Evolutionary conservation across 2,329 filamentous ascomycete genomes (phyloP).

Genomic region (Uncinocarpus reesii): DNA sequence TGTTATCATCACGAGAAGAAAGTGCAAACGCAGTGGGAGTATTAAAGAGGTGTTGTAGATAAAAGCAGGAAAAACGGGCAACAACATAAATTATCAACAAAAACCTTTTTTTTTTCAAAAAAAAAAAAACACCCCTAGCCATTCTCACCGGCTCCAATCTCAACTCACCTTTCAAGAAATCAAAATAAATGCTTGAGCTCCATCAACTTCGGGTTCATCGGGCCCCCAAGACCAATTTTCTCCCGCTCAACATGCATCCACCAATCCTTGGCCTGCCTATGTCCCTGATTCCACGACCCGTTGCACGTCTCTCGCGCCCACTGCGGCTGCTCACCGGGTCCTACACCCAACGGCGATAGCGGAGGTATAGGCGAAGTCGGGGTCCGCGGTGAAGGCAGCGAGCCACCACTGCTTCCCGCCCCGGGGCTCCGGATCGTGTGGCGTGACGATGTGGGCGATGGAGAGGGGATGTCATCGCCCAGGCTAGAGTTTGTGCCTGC

Average conservation of each 20-base stretch:
- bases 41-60: too few species aligned
- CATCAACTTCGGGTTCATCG: slow-evolving; percentile 1
- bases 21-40: too few species aligned
- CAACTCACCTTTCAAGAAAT: too few species aligned
- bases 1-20: too few species aligned
- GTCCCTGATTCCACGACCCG: slow-evolving; percentile 35
- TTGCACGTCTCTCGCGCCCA: slow-evolving; percentile 37
- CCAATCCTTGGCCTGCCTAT: slow-evolving; percentile 35
- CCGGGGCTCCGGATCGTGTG: slow-evolving; percentile 15
- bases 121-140: slow-evolving; percentile 9
- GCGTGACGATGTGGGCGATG: slow-evolving; percentile 15
- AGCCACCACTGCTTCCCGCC: not conserved
- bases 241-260: slow-evolving; percentile 39
- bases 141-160: too few species aligned
- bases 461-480: slow-evolving; percentile 14
- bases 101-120: too few species aligned
- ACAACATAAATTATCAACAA: too few species aligned
- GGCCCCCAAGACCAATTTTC: slow-evolving; percentile 20
- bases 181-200: slow-evolving; percentile 16
- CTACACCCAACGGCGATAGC: slow-evolving; percentile 5
- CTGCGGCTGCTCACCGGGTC: slow-evolving; percentile 25
- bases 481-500: slow-evolving; percentile 6
- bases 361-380: slow-evolving; percentile 17
- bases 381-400: slow-evolving; percentile 20
- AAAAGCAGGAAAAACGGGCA: too few species aligned